These are phyloP conservation scores for Lanmaoa pseudosensibilis DNA, from an alignment of 768 basidiomycete genomes.

Conservation along the genomic window DNA sequence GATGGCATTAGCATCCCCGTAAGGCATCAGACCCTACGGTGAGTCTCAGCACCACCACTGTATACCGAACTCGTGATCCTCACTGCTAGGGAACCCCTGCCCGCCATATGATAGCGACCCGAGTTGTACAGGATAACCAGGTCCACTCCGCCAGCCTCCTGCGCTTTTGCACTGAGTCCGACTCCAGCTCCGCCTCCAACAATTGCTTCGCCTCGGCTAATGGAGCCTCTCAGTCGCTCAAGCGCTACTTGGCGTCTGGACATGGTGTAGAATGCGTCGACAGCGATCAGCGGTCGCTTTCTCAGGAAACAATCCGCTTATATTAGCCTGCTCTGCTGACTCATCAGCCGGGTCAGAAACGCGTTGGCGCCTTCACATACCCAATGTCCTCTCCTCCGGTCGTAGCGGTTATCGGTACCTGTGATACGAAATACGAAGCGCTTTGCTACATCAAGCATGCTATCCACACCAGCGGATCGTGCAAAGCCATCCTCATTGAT, in stretches of 20 bases:
- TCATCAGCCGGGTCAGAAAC: slow-evolving; percentile 9
- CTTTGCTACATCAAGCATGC: slow-evolving; percentile 23
- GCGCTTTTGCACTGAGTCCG: slow-evolving; percentile 28
- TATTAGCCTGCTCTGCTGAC: slow-evolving; percentile 14
- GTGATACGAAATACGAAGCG: slow-evolving; percentile 29
- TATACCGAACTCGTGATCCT: slow-evolving; percentile 3
- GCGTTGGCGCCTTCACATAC: background rate
- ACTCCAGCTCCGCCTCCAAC: slow-evolving; percentile 28
- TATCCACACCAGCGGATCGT: slow-evolving; percentile 11
- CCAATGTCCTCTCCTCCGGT: slow-evolving; percentile 11
- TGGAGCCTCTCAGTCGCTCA: slow-evolving; percentile 11
- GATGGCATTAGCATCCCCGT: slow-evolving; percentile 30
- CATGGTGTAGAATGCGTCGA: slow-evolving; percentile 2
- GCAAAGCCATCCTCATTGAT: slow-evolving; percentile 30
- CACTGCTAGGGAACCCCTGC: slow-evolving; percentile 31
- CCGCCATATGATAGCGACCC: slow-evolving; percentile 33
- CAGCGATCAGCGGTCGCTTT: background rate
- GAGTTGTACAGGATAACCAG: slow-evolving; percentile 33
- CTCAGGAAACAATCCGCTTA: background rate
- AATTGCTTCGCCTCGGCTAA: slow-evolving; percentile 22
- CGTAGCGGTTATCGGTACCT: slow-evolving; percentile 29
- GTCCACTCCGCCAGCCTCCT: slow-evolving; percentile 29
- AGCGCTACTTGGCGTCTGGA: slow-evolving; percentile 22
- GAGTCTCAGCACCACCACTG: background rate
- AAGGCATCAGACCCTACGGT: slow-evolving; percentile 28